Base-by-base conservation (phyloP, 139 green algal genomes). In the Chlamydomonas applanata region DNA sequence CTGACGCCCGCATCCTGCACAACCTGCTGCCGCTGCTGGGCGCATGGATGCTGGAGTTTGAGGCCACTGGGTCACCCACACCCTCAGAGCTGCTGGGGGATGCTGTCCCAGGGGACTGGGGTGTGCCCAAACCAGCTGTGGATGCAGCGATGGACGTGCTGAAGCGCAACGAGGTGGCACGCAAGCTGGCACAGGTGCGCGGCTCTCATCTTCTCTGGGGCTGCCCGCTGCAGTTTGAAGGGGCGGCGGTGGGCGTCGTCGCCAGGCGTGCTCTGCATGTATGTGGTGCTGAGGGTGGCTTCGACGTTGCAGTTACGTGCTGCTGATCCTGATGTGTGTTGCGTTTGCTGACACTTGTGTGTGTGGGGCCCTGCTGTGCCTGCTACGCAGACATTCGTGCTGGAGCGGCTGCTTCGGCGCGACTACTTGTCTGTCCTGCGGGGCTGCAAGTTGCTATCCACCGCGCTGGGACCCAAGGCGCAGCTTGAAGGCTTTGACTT, bases 21-120 rank as follows among this genome's bases (percentile, higher is more conserved):
- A 69, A 85, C 64, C 29, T 85, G 40, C 70, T 85, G 56, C 79
- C 79, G 4, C 19, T 85, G 44, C 32, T 81, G 69, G 69, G 68
- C 0, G 59, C 34, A 13, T 16, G 32, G 0, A 32, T 40, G 9
- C 24, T 81, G 33, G 69, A 76, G 16, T 59, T 63, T 65, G 46
- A 81, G 57, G 44, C 33, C 0, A 52, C 35, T 0, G 66, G 29
- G 0, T 62, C 52, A 56, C 25, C 66, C 1, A 22, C 56, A 2
- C n/a, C 63, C 25, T 32, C 40, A 45, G 74, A 69, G 20, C 27
- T 22, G 1, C 30, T 44, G 17, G 52, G 27, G 20, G 63, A 29
- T 24, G 74, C 44, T 16, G 20, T 22, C 3, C 52, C 53, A 5
- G 52, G 13, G 32, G 53, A 7, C 35, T 49, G 24, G 9, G 36